These are phyloP conservation scores for Nothophaeocryptopus gaeumannii DNA, from an alignment of 2,329 filamentous ascomycete species.

Conservation along the genomic window DNA sequence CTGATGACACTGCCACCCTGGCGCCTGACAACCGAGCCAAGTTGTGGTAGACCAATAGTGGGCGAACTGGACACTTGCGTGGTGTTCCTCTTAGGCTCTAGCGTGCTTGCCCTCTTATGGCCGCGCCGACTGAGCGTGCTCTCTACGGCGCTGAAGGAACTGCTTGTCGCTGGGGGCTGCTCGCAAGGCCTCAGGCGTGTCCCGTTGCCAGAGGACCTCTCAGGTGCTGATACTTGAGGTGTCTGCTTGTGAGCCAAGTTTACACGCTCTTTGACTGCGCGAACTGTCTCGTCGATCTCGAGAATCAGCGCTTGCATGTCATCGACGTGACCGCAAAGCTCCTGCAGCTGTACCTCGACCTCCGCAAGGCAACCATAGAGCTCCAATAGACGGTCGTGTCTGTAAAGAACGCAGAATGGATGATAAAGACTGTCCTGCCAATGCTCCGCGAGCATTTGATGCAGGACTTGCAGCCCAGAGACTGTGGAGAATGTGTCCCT, in stretches of 20 bases:
- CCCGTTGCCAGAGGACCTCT: too few species aligned
- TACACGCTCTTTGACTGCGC: too few species aligned
- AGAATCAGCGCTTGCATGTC: too few species aligned
- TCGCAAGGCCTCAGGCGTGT: too few species aligned
- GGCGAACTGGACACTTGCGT: neutral
- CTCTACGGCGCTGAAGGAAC: constrained; percentile 24
- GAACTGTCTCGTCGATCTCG: too few species aligned
- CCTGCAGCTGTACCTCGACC: neutral
- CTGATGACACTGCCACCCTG: constrained; percentile 19
- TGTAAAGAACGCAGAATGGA: neutral
- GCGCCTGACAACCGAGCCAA: constrained; percentile 12
- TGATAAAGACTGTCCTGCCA: neutral
- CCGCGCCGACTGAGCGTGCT: constrained; percentile 17
- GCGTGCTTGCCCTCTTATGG: constrained; percentile 17
- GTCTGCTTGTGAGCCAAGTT: too few species aligned
- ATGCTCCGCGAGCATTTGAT: neutral
- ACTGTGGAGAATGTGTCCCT: neutral
- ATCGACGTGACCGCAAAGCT: too few species aligned
- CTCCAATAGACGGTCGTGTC: neutral
- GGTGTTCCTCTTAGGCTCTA: constrained; percentile 17
- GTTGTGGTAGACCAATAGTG: constrained; percentile 5
- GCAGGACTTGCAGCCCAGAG: neutral
- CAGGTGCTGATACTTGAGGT: too few species aligned
- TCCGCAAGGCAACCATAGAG: neutral
- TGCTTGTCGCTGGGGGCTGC: too few species aligned